Evolutionary conservation across 2,329 filamentous ascomycete species (phyloP).

Genomic region (Pseudogymnoascus sp.): DNA sequence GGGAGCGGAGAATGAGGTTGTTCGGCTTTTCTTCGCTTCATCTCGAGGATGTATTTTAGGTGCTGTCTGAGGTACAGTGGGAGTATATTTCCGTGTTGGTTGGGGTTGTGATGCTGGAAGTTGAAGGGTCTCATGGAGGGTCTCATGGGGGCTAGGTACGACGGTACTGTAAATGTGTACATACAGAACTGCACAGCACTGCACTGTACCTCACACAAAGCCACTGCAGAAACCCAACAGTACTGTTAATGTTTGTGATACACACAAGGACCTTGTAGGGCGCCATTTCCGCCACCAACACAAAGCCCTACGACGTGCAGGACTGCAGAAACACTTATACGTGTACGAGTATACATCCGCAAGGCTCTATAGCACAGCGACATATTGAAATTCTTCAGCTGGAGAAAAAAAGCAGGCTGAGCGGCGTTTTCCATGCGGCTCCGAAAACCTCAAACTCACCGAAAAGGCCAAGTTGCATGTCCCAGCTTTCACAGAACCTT

Average conservation of each 20-base stretch:
- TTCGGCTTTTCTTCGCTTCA: not conserved
- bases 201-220: not conserved
- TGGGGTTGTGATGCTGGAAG: not conserved
- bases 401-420: not conserved
- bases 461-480: not conserved
- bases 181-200: not conserved
- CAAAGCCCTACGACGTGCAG: slow-evolving; percentile 1
- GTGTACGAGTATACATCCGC: not conserved
- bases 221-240: not conserved
- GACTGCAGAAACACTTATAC: not conserved
- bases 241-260: slow-evolving; percentile 1
- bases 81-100: not conserved
- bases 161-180: not conserved
- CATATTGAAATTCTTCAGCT: not conserved
- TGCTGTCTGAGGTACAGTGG: not conserved
- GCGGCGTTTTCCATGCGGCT: not conserved
- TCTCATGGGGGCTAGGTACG: not conserved
- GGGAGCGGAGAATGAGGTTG: slow-evolving; percentile 1
- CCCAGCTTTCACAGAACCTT: not conserved
- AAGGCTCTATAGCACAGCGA: not conserved
- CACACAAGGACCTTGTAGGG: not conserved
- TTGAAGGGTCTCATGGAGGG: not conserved
- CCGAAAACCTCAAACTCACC: not conserved
- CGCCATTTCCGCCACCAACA: not conserved
- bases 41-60: not conserved